These are phyloP conservation scores for Thalassia testudinum DNA, from an alignment of 116 monocot genomes.

Conservation along the genomic window DNA sequence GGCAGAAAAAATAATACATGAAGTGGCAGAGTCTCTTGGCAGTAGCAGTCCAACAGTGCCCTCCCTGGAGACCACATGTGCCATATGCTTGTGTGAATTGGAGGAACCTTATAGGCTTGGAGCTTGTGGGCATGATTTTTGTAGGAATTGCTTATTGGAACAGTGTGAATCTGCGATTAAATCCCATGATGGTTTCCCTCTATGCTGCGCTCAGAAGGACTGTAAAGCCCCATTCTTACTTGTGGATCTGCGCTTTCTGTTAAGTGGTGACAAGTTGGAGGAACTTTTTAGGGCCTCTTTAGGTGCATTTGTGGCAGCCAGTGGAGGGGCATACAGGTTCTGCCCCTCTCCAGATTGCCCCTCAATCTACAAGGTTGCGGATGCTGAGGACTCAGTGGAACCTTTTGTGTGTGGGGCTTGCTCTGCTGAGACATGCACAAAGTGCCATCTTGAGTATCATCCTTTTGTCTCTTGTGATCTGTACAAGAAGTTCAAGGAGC, in stretches of 20 bases:
- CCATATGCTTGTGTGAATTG: conserved; percentile 78
- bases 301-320: conserved; percentile 46
- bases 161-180: conserved; percentile 65
- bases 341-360: conserved; percentile 94
- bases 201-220: conserved; percentile 48
- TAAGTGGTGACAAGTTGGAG: conserved; percentile 38
- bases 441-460: conserved; percentile 82
- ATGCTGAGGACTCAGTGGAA: neutral
- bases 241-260: conserved; percentile 40
- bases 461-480: conserved; percentile 56
- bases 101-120: conserved; percentile 75
- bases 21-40: conserved; percentile 19
- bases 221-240: conserved; percentile 40
- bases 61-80: conserved; percentile 31
- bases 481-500: conserved; percentile 72
- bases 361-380: conserved; percentile 39
- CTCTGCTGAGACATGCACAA: conserved; percentile 58
- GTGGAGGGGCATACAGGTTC: conserved; percentile 44
- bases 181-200: conserved; percentile 65
- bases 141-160: conserved; percentile 53
- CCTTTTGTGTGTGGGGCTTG: conserved; percentile 63
- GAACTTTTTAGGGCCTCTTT: conserved; percentile 83
- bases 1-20: conserved; percentile 41
- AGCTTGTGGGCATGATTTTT: conserved; percentile 62
- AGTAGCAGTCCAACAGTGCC: neutral